Percentiles rank a stretch among this genome's conserved stretches.
These are phyloP conservation scores for Chrysosporium queenslandicum DNA, from an alignment of 2,329 filamentous ascomycete species.

Conservation along the genomic window DNA sequence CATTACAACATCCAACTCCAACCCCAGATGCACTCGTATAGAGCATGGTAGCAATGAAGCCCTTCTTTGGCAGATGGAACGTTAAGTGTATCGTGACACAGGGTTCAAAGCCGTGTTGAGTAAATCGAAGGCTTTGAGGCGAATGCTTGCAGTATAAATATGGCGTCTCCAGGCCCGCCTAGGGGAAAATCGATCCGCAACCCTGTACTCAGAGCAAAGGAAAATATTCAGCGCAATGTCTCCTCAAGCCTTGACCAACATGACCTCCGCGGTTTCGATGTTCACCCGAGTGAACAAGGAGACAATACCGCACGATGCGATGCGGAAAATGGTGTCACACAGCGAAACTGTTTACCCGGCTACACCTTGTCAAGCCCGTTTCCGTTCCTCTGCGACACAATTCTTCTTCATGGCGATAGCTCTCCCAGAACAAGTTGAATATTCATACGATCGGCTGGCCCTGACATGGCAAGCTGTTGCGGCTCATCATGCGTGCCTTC, in stretches of 20 bases:
- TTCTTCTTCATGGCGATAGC: neutral
- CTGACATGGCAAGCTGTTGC: slow-evolving; percentile 9
- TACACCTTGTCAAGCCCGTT: neutral
- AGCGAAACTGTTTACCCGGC: neutral
- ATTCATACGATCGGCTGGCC: neutral
- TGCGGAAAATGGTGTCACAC: neutral
- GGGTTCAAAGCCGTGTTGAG: too few relatives aligned
- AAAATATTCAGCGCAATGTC: neutral
- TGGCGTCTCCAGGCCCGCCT: neutral
- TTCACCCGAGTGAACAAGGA: neutral
- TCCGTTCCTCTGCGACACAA: neutral
- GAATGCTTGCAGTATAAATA: neutral
- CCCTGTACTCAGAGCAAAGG: neutral
- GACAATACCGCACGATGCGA: neutral
- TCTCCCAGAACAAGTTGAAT: neutral
- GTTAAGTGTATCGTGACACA: too few relatives aligned
- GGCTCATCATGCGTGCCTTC: slow-evolving; percentile 4
- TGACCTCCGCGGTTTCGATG: neutral
- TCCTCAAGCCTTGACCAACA: neutral
- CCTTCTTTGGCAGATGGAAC: too few relatives aligned
- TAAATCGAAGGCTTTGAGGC: too few relatives aligned
- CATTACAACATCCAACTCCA: too few relatives aligned
- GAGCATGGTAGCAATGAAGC: too few relatives aligned
- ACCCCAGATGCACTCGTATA: too few relatives aligned
- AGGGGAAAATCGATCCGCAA: neutral